Conservation (phyloP, 768 basidiomycete genomes). For the Stropharia rugosoannulata region DNA sequence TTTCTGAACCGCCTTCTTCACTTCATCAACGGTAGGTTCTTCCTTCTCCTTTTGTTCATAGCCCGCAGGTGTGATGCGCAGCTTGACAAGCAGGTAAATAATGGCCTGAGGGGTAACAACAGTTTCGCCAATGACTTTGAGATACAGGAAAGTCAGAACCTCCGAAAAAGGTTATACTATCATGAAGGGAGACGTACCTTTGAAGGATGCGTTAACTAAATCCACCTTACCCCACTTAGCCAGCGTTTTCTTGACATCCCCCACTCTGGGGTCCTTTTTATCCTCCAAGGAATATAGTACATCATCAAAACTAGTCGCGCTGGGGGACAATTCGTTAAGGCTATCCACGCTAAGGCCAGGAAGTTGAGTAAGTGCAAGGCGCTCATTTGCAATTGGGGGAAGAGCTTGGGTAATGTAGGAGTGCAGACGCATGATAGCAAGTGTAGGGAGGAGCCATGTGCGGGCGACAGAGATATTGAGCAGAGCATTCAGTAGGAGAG, state of each 20-base stretch:
- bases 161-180: background rate
- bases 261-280: slow-evolving; percentile 45
- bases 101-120: slow-evolving; percentile 86
- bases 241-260: slow-evolving; percentile 62
- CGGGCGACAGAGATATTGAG: slow-evolving; percentile 82
- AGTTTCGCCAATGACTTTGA: slow-evolving; percentile 85
- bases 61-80: slow-evolving; percentile 66
- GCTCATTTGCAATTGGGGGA: slow-evolving; percentile 49
- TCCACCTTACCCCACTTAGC: slow-evolving; percentile 75
- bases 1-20: slow-evolving; percentile 41
- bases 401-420: slow-evolving; percentile 84
- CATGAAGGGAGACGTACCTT: slow-evolving; percentile 50
- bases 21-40: slow-evolving; percentile 46
- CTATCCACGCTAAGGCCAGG: slow-evolving; percentile 67
- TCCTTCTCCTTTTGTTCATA: slow-evolving; percentile 28
- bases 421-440: slow-evolving; percentile 80
- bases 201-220: slow-evolving; percentile 80
- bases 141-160: background rate
- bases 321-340: slow-evolving; percentile 31
- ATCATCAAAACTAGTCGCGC: slow-evolving; percentile 42
- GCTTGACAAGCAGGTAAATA: slow-evolving; percentile 82
- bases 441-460: slow-evolving; percentile 83
- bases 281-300: slow-evolving; percentile 50
- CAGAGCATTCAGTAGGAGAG: slow-evolving; percentile 73
- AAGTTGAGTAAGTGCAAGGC: slow-evolving; percentile 65